Base-by-base conservation (phyloP, 805 yeast species). In the Metschnikowia kunwiensis region DNA sequence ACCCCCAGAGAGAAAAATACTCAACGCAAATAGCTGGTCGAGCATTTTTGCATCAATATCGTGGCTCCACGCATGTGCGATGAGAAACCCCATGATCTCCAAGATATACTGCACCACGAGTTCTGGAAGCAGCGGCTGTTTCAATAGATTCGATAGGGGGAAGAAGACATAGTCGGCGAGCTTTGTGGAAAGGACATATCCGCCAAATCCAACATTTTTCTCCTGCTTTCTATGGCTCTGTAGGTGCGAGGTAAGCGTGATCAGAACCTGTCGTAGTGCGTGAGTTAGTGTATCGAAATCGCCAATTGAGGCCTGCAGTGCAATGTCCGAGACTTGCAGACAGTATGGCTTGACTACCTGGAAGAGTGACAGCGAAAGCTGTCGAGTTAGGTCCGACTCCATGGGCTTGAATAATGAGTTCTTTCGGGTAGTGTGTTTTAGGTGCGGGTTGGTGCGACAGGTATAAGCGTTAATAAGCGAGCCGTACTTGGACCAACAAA, bases 131-230 rank as follows among this genome's bases (percentile, higher is more conserved):
- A 24, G 27, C 5, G 57, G 50, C 20, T 53, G 58, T 42, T 63
- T 60, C 15, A 68, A 43, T 20, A 64, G 42, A 30, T 46, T 53
- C 5, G 70, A 54, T 11, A 67, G 22, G 2, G 74, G 74, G 33
- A 61, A 63, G 41, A 68, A 68, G 2, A 68, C 50, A 40, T 67
- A 67, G 50, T 67, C 72, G 0, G 70, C 72, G 7, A 68, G 36
- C 13, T 55, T 61, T 4, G 57, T 37, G 3, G 65, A 51, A 2
- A 67, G 29, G 2, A 44, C 29, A 39, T 62, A 65, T 2, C 41
- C 35, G 12, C 21, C 13, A 8, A 17, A 17, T 12, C 11, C 26
- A 16, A n/a, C 24, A 13, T 35, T 19, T 5, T 21, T 19, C 3
- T 6, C 13, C 5, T 19, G 2, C n/a, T 26, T 21, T 17, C 20